Base-by-base conservation (phyloP, 116 monocot species). In the Papilionanthe hybrid region DNA sequence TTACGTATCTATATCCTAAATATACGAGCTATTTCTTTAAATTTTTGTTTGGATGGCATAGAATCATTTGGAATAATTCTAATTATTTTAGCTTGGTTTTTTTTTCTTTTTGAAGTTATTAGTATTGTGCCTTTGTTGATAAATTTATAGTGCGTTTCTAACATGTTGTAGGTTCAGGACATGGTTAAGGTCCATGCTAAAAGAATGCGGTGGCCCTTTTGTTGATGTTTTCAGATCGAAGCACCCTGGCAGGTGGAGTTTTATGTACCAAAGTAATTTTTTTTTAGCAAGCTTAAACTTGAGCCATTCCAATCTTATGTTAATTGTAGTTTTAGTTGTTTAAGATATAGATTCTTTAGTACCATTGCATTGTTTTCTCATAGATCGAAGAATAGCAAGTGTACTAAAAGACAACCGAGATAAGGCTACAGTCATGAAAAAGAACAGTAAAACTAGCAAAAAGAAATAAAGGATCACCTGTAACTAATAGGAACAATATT, bases 141-240 rank as follows among this genome's bases (percentile, higher is more conserved):
- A 22, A 43, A 73, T 10, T 37, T 63, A 23, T 22, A 23, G 7
- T n/a, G 18, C n/a, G 19, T 20, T n/a, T 44, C 22, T 73, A 45
- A 32, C 20, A 57, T 68, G 23, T 79, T 87, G 50, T 79, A 96
- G 96, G 89, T 96, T 96, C 78, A 82, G 96, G 57, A 84, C 85
- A 86, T 96, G 96, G 96, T 80, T 96, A 73, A 92, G 92, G 81
- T 92, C 90, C 77, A 85, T 94, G 75, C 76, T 96, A 41, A 84
- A 75, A 75, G 90, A 91, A 73, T 81, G 75, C 75, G 91, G 94
- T 79, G 96, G 94, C 78, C 77, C 79, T 30, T 96, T 96, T 82
- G 78, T 89, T 79, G 96, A 96, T 90, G 92, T 81, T 79, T 96
- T 96, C 78, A 87, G 96, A 87, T 90, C 83, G 65, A 92, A 90